phyloP scores from a whole-genome alignment of 2,329 filamentous ascomycete species.

The Xylaria digitata region DNA sequence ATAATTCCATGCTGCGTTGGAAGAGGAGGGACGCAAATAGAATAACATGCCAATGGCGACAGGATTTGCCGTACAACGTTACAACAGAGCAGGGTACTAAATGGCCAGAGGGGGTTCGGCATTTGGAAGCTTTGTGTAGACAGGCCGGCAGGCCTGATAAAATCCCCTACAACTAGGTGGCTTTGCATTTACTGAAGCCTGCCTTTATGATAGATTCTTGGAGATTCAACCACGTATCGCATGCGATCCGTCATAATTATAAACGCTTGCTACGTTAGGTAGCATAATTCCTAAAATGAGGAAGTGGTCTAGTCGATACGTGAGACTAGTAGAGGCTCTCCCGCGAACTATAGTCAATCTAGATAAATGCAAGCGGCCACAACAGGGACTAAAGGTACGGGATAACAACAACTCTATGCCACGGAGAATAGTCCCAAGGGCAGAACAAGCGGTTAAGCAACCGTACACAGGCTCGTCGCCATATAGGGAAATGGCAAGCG shows the following conservation, averaged over 20 bases:
- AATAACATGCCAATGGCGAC: constrained; percentile 38
- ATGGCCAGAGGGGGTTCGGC: constrained; percentile 41
- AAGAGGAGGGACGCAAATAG: constrained; percentile 18
- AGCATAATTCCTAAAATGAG: constrained; percentile 26
- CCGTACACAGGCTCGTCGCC: constrained; percentile 43
- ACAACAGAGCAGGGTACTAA: constrained; percentile 41
- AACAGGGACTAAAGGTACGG: constrained; percentile 36
- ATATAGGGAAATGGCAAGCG: constrained; percentile 57
- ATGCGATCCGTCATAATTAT: constrained; percentile 31
- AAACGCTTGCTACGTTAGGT: constrained; percentile 36
- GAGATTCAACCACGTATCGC: constrained; percentile 36
- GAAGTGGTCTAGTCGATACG: constrained; percentile 17
- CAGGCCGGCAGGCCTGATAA: constrained; percentile 12
- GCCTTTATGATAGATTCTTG: constrained; percentile 20
- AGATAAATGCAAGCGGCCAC: constrained; percentile 35
- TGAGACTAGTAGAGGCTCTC: constrained; percentile 16
- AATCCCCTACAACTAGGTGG: constrained; percentile 26
- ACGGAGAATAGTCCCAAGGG: constrained; percentile 32
- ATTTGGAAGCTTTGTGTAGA: constrained; percentile 37
- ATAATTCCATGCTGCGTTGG: constrained; percentile 18
- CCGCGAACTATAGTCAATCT: constrained; percentile 23
- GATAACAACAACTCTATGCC: constrained; percentile 26
- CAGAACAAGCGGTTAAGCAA: constrained; percentile 37
- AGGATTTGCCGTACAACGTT: constrained; percentile 46
- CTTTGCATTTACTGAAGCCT: constrained; percentile 18